Evolutionary conservation across 140 eudicot genomes (phyloP), one percentile per base, ranked within the genome.

Genomic region (Oenanthe javanica): DNA sequence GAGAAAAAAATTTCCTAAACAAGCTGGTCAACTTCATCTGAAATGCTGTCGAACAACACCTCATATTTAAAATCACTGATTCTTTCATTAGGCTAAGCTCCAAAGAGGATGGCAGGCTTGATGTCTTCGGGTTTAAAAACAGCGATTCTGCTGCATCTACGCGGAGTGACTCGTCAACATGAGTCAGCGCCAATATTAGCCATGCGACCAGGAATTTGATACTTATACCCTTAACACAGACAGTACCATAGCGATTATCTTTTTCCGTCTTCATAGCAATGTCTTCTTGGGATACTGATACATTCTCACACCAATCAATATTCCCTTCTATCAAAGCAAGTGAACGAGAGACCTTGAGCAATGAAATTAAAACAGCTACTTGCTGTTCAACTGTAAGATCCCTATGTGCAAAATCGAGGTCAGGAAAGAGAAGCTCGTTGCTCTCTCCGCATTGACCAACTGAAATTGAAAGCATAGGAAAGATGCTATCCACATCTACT

Each of bases 301-400:
- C 57, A 55, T 63, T 77, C 71, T 88, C 91, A 79, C 47, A 82
- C 89, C 93, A 91, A 69, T 89, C 98, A 81, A 96, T 82, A 75
- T 96, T 98, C 82, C 98, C 99, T 86, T 91, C 99, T 43, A 96
- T 84, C 81, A 96, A 89, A 55, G 98, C 98, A 82, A 96, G 97
- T 55, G 85, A 87, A 27, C 98, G 96, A 80, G 96, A 89, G 51
- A 91, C 98, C 83, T 96, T 96, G 55, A 96, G 92, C 77, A 96
- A 83, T 79, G 99, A 96, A 77, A 96, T 91, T 77, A 96, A 81
- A 86, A 93, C 92, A 46, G 98, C 96, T 80, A 96, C 90, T 88
- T 88, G 86, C 66, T 93, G 92, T 85, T 93, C 98, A 72, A 88
- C 86, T 73, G 87, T 84, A 43, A 91, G 87, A 71, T 81, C 72